Evolutionary conservation across 2,329 filamentous ascomycete species (phyloP).

Genomic region (Zalaria obscura): DNA sequence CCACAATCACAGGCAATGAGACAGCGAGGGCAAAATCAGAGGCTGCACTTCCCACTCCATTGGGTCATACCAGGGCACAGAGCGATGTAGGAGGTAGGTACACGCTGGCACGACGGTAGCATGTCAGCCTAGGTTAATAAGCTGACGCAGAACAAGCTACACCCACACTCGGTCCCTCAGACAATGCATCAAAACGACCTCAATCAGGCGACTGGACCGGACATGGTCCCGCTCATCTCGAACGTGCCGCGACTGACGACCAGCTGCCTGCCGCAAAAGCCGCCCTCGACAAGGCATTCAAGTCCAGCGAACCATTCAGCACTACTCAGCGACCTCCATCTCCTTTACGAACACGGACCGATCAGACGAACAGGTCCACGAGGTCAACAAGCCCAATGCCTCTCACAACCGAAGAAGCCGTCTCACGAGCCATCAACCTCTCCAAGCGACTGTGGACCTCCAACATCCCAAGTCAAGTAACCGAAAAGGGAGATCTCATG

Average conservation of each 20-base stretch:
- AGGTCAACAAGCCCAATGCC: constrained; percentile 66
- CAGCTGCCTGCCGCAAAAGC: constrained; percentile 31
- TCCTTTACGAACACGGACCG: constrained; percentile 9
- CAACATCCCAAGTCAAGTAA: constrained; percentile 89
- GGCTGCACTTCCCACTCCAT: constrained; percentile 12
- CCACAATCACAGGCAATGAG: constrained; percentile 6
- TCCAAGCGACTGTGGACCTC: constrained; percentile 78
- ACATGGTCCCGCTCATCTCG: constrained; percentile 9
- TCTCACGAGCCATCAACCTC: constrained; percentile 68
- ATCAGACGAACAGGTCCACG: constrained; percentile 1
- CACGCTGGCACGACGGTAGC: too few relatives aligned
- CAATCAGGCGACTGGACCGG: constrained; percentile 4
- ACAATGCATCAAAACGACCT: constrained; percentile 1
- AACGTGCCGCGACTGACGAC: constrained; percentile 41
- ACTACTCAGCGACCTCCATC: constrained; percentile 9
- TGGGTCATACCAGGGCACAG: constrained; percentile 20
- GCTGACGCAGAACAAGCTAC: constrained; percentile 10
- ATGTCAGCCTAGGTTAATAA: too few relatives aligned
- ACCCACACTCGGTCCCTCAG: constrained; percentile 6
- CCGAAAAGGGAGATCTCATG: constrained; percentile 86
- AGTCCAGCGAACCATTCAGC: constrained; percentile 11
- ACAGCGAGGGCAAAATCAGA: constrained; percentile 10
- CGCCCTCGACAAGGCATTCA: constrained; percentile 20
- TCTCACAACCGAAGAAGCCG: constrained; percentile 56
- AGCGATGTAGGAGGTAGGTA: constrained; percentile 25